Percentiles rank a stretch among this genome's conserved stretches.
Evolutionary conservation across 192 early-diverging fungal species (phyloP).

Genomic region (Glomus cerebriforme): DNA sequence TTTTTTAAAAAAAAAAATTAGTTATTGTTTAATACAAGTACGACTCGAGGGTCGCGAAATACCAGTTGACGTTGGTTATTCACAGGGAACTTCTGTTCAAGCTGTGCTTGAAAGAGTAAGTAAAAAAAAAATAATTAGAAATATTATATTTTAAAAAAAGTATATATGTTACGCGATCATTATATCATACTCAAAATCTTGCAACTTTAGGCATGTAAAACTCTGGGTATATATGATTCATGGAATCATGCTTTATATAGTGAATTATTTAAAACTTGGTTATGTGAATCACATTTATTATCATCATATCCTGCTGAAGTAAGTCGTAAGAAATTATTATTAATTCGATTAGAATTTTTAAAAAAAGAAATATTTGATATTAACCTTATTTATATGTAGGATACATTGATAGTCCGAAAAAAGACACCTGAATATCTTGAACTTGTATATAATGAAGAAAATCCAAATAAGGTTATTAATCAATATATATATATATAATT

Average conservation of each 20-base stretch:
- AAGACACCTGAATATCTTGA: constrained; percentile 33
- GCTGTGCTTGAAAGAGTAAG: constrained; percentile 31
- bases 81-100: constrained; percentile 34
- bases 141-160: neutral
- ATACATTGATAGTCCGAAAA: constrained; percentile 33
- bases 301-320: constrained; percentile 31
- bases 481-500: neutral
- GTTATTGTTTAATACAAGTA: constrained; percentile 31
- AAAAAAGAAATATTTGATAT: neutral
- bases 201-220: constrained; percentile 24
- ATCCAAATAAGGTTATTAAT: constrained; percentile 31
- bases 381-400: neutral
- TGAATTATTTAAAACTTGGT: constrained; percentile 28
- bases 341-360: neutral
- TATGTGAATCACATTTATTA: constrained; percentile 30
- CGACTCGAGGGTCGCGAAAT: constrained; percentile 28
- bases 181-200: neutral
- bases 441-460: constrained; percentile 32
- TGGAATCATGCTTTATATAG: constrained; percentile 34
- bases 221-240: constrained; percentile 26
- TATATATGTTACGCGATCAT: too few relatives aligned
- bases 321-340: neutral
- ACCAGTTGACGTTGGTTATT: constrained; percentile 29
- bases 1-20: neutral
- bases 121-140: neutral